Base-by-base conservation (phyloP, 2,329 filamentous ascomycete genomes). In the Graphilbum fragrans region DNA sequence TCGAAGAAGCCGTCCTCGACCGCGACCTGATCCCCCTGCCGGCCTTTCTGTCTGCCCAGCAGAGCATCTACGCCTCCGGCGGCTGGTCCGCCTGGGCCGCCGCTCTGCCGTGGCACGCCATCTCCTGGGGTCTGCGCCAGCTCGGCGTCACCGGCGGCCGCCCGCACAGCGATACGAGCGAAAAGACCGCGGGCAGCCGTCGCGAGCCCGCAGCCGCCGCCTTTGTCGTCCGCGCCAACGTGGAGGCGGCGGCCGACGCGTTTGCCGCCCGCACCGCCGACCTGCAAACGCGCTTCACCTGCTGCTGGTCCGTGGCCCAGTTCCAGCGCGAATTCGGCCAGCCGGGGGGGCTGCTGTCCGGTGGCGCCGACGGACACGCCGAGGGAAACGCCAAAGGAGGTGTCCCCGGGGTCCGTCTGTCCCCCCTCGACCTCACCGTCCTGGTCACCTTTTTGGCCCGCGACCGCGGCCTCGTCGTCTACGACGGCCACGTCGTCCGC, bases 121-220 rank as follows among this genome's bases (percentile, higher is more conserved):
- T 92, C 49, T 72, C 71, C 10, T 95, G 88, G 87, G 78, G 82
- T 0, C 58, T 88, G 46, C 72, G 73, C 41, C 79, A 84, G 53
- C 58, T 86, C 3, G 70, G 72, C 8, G 62, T 61, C 2, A 45
- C 44, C n/a, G 45, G 37, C 47, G 53, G 19, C 41, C 52, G 22
- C 39, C 47, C 7, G 7, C 7, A 34, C 32, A 19, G 39, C 27
- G 33, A 23, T 19, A n/a, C n/a, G n/a, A n/a, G n/a, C n/a, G n/a
- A n/a, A n/a, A 20, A 36, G 7, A 42, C 35, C n/a, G 8, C 25
- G 25, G 8, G 31, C 31, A 32, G 31, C 8, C 10, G 31, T 16
- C 29, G 6, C 11, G 32, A 17, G n/a, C n/a, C 73, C 74, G 0
- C 64, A 61, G 12, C 80, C 74, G 2, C 67, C 72, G 46, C 81